Evolutionary conservation across 768 basidiomycete genomes (phyloP).

Genomic region (Boletus tomentosulus): DNA sequence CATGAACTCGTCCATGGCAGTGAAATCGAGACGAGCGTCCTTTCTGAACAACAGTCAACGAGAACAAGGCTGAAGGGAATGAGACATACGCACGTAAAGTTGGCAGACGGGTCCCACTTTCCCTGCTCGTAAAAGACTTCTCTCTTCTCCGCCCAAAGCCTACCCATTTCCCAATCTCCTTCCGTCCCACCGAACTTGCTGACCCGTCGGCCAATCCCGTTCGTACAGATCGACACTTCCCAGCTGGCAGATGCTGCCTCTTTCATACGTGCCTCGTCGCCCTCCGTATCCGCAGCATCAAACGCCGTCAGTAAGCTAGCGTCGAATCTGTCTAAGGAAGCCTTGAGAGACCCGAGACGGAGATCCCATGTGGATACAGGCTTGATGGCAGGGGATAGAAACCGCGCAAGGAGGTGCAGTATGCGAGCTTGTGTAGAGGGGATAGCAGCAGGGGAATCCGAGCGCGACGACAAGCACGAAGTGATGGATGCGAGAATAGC

Average conservation of each 20-base stretch:
- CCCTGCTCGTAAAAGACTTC: conserved; percentile 89
- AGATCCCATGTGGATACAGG: conserved; percentile 68
- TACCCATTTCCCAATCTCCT: conserved; percentile 85
- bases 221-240: conserved; percentile 62
- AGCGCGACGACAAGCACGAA: conserved; percentile 41
- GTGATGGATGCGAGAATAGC: conserved; percentile 49
- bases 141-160: conserved; percentile 93
- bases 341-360: conserved; percentile 60
- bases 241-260: conserved; percentile 82
- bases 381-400: conserved; percentile 66
- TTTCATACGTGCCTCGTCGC: conserved; percentile 73
- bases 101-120: conserved; percentile 76
- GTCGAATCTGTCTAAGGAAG: conserved; percentile 86
- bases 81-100: conserved; percentile 58
- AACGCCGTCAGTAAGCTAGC: conserved; percentile 82
- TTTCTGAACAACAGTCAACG: conserved; percentile 31
- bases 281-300: conserved; percentile 74
- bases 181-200: not conserved
- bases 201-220: conserved; percentile 28
- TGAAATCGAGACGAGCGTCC: conserved; percentile 72
- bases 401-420: conserved; percentile 68
- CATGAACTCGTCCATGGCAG: conserved; percentile 93
- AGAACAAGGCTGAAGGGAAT: not conserved
- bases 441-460: conserved; percentile 36
- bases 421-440: conserved; percentile 59